Percentiles rank a stretch among this genome's conserved stretches.
These are phyloP conservation scores for Mycena vulgaris DNA, from an alignment of 768 basidiomycete species.

Conservation along the genomic window DNA sequence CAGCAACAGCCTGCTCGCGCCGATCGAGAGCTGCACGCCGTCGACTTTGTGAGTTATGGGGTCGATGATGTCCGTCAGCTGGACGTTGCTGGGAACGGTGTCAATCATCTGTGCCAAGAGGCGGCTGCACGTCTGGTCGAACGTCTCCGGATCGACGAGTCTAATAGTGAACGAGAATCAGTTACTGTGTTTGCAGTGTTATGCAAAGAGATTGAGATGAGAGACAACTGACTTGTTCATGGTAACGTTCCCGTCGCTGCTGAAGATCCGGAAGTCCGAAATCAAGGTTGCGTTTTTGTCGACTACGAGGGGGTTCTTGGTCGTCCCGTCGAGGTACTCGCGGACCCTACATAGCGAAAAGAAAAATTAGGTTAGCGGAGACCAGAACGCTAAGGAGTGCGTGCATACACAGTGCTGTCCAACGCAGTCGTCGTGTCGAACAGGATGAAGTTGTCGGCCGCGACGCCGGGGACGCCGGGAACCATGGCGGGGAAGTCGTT, in stretches of 20 bases:
- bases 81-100: conserved; percentile 61
- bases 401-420: conserved; percentile 58
- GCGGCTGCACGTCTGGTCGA: conserved; percentile 55
- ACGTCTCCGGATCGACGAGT: conserved; percentile 51
- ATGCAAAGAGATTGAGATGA: conserved; percentile 18
- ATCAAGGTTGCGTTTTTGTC: conserved; percentile 42
- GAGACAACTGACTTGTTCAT: conserved; percentile 52
- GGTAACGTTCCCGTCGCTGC: conserved; percentile 56
- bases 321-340: conserved; percentile 57
- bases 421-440: conserved; percentile 60
- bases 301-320: conserved; percentile 56
- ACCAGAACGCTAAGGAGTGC: neutral
- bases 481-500: conserved; percentile 33
- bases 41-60: conserved; percentile 60
- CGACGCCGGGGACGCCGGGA: conserved; percentile 14
- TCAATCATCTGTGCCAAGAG: conserved; percentile 64
- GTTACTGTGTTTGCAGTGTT: conserved; percentile 3
- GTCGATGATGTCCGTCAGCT: conserved; percentile 61
- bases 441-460: conserved; percentile 25
- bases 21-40: conserved; percentile 48
- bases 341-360: conserved; percentile 49
- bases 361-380: conserved; percentile 26
- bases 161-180: conserved; percentile 41
- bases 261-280: conserved; percentile 60
- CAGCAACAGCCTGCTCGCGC: neutral